Evolutionary conservation across 805 yeast genomes (phyloP).

Genomic region (Grigorovia humatica): DNA sequence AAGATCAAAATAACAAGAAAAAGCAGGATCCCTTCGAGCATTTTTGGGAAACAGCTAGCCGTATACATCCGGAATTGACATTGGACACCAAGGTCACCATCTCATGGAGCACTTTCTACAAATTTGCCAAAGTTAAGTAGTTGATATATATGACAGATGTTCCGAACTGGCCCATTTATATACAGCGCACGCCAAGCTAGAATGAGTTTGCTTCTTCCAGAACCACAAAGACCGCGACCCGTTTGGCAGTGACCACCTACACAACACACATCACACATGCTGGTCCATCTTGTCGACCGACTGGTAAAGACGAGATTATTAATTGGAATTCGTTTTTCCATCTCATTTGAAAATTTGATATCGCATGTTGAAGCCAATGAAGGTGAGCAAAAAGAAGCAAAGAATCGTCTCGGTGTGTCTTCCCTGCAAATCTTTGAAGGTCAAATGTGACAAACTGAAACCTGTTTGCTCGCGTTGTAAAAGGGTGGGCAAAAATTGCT

Average conservation of each 20-base stretch:
- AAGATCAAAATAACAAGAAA: slow-evolving; percentile 24
- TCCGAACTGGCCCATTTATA: no score
- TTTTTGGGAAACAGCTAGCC: slow-evolving; percentile 31
- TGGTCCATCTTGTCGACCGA: no score
- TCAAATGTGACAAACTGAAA: slow-evolving; percentile 16
- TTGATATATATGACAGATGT: background rate
- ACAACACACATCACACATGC: no score
- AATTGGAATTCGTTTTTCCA: background rate
- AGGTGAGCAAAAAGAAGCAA: background rate
- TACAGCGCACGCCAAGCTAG: no score
- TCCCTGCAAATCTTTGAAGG: slow-evolving; percentile 10
- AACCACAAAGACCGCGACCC: no score
- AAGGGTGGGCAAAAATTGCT: slow-evolving; percentile 6
- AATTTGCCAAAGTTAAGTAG: slow-evolving; percentile 11
- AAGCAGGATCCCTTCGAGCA: slow-evolving; percentile 41
- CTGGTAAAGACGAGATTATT: no score
- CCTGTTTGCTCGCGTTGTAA: slow-evolving; percentile 15
- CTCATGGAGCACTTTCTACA: slow-evolving; percentile 23
- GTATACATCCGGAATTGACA: slow-evolving; percentile 19
- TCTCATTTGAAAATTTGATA: background rate
- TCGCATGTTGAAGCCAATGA: background rate
- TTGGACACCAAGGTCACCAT: slow-evolving; percentile 10
- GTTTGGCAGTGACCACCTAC: no score
- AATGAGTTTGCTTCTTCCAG: no score
- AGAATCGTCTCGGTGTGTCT: slow-evolving; percentile 12